phyloP scores from a whole-genome alignment of 345 rosid species.

The Moringa oleifera region DNA sequence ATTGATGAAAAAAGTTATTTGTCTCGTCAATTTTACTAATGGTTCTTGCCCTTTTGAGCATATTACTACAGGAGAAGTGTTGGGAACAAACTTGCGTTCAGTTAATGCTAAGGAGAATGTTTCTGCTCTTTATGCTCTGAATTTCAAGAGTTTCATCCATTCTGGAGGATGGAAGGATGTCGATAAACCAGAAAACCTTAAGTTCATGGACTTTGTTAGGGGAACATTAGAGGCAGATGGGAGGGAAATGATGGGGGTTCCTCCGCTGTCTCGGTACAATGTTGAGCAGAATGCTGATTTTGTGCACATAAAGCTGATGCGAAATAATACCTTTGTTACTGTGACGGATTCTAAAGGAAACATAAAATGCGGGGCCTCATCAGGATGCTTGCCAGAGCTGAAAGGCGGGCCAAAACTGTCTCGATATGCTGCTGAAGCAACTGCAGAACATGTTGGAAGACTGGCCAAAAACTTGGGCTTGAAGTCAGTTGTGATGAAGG shows the following conservation, averaged over 20 bases:
- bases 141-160: slow-evolving; percentile 27
- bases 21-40: slow-evolving; percentile 4
- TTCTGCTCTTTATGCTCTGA: slow-evolving; percentile 20
- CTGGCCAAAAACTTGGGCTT: slow-evolving; percentile 57
- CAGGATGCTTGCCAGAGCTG: slow-evolving; percentile 50
- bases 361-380: slow-evolving; percentile 48
- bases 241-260: slow-evolving; percentile 9
- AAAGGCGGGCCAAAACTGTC: slow-evolving; percentile 60
- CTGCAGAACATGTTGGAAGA: slow-evolving; percentile 80
- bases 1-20: background rate
- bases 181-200: slow-evolving; percentile 17
- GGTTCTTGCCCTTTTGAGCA: slow-evolving; percentile 9
- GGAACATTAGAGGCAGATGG: slow-evolving; percentile 40
- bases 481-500: slow-evolving; percentile 76
- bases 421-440: slow-evolving; percentile 78
- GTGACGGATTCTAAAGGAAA: slow-evolving; percentile 83
- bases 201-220: slow-evolving; percentile 45
- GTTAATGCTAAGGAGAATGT: slow-evolving; percentile 14
- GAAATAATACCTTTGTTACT: slow-evolving; percentile 73
- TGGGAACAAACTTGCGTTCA: slow-evolving; percentile 9
- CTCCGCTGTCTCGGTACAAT: slow-evolving; percentile 19
- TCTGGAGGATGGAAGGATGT: slow-evolving; percentile 26
- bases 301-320: slow-evolving; percentile 60
- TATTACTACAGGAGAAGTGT: slow-evolving; percentile 18
- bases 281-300: slow-evolving; percentile 54